Base-by-base conservation (phyloP, 2,329 filamentous ascomycete genomes). In the Monilinia laxa region DNA sequence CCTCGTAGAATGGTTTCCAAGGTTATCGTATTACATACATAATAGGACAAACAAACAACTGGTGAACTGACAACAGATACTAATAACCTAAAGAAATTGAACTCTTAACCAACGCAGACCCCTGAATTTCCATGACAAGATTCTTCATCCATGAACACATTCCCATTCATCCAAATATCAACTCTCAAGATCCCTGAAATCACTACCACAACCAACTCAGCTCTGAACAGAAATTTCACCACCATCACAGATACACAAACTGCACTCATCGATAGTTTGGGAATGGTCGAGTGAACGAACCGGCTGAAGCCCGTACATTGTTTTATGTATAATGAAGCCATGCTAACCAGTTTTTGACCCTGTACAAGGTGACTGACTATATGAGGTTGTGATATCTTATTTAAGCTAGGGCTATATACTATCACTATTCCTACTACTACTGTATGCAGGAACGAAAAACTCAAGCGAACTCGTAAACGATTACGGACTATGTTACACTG, bases 91-190 rank as follows among this genome's bases (percentile, higher is more conserved):
- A 47, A 47, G 45, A 16, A n/a, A 47, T 31, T 16, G 40, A 58
- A 47, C 40, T 25, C 56, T 31, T 47, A 47, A 47, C 40, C 31
- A 47, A 58, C 31, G 56, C 40, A 47, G 56, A 58, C 56, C 56
- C 56, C 11, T 58, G 56, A 31, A 31, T 58, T 47, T 58, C 4
- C 40, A 31, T 47, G 40, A 16, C 40, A 47, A 25, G 40, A 58
- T 28, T 31, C 25, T n/a, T 31, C 56, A 58, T 23, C 38, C 38
- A 45, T 45, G 16, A 31, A 20, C 23, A 31, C 55, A 1, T 28
- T 11, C 23, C 9, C 23, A 45, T 45, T 23, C 23, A 42, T 58
- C 38, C 18, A 12, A 31, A 7, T 23, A 58, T 57, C 18, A 18
- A 47, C 7, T 28, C 28, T 28, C 28, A 28, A 28, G 28, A 28